Percentiles rank a stretch among this genome's conserved stretches.
Evolutionary conservation across 2,329 filamentous ascomycete species (phyloP).

Genomic region (Pseudonectria foliicola): DNA sequence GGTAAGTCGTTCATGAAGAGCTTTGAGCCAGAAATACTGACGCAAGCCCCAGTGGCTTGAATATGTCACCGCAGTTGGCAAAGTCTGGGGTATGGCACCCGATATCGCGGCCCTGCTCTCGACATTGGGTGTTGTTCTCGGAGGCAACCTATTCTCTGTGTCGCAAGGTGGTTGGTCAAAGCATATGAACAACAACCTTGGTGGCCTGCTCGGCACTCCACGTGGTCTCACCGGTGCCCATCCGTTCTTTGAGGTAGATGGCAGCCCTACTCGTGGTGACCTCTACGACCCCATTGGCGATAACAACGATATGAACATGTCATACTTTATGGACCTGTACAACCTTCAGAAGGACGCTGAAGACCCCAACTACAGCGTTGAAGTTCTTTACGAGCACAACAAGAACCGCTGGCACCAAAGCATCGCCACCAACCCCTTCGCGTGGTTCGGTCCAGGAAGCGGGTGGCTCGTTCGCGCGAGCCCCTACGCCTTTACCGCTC

Average conservation of each 20-base stretch:
- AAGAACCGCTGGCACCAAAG: conserved; percentile 39
- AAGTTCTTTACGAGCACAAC: conserved; percentile 35
- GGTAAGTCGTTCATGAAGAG: conserved; percentile 2
- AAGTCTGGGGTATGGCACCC: conserved; percentile 13
- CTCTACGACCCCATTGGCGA: conserved; percentile 42
- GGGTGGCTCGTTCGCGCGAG: conserved; percentile 43
- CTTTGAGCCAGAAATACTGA: too few species aligned
- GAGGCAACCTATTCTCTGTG: conserved; percentile 28
- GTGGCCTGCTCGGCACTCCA: conserved; percentile 36
- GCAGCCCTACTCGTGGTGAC: conserved; percentile 44
- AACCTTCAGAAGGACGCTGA: conserved; percentile 32
- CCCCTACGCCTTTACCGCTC: conserved; percentile 37
- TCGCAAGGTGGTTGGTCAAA: conserved; percentile 22
- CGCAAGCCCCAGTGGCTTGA: conserved; percentile 3
- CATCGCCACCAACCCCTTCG: conserved; percentile 43
- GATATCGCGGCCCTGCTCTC: conserved; percentile 9
- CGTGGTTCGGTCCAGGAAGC: conserved; percentile 47
- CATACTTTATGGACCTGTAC: conserved; percentile 42
- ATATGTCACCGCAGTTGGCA: conserved; percentile 10
- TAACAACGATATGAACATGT: conserved; percentile 43
- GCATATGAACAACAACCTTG: conserved; percentile 35
- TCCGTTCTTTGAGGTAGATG: conserved; percentile 49
- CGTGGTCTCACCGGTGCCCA: conserved; percentile 44
- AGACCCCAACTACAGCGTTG: conserved; percentile 24
- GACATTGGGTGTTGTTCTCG: conserved; percentile 25